Conservation (phyloP, 768 basidiomycete species). For the Rickenella mellea region DNA sequence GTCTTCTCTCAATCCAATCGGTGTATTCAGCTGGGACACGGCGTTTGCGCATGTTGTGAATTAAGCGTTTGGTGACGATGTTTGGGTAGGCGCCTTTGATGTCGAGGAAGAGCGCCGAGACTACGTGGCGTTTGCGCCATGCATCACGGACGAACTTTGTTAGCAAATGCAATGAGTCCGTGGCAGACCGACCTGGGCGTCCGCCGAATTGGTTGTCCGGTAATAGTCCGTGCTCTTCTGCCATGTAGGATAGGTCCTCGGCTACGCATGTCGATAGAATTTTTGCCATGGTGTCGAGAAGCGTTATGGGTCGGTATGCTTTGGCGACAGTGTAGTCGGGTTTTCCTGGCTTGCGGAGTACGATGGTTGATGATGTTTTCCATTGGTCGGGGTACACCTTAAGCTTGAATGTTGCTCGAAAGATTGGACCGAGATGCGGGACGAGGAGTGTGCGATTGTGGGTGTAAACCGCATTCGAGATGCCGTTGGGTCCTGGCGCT, state of each 20-base stretch:
- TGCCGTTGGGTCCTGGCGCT: conserved; percentile 12
- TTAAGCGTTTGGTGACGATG: conserved; percentile 6
- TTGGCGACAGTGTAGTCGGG: conserved; percentile 22
- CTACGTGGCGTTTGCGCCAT: conserved; percentile 24
- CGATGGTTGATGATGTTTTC: conserved; percentile 18
- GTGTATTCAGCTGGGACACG: conserved; percentile 9
- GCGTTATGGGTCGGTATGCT: conserved; percentile 27
- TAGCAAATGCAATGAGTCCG: conserved; percentile 22
- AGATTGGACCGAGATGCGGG: conserved; percentile 19
- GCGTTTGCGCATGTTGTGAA: conserved; percentile 7
- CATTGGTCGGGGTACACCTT: conserved; percentile 19
- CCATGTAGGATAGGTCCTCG: conserved; percentile 13
- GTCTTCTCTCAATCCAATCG: conserved; percentile 13
- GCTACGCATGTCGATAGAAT: conserved; percentile 15
- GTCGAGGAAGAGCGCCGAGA: conserved; percentile 29
- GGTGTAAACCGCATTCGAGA: conserved; percentile 24
- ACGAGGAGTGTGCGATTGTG: conserved; percentile 15
- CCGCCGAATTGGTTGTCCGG: conserved; percentile 29
- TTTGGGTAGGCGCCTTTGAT: conserved; percentile 35
- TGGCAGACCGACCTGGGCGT: conserved; percentile 26
- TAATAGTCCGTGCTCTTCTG: conserved; percentile 23
- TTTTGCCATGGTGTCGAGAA: conserved; percentile 23
- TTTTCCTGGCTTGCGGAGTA: conserved; percentile 26
- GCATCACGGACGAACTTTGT: conserved; percentile 5
- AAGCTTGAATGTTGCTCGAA: conserved; percentile 18